These are phyloP conservation scores for Leptographium flavum DNA, from an alignment of 2,329 filamentous ascomycete genomes.

Conservation along the genomic window DNA sequence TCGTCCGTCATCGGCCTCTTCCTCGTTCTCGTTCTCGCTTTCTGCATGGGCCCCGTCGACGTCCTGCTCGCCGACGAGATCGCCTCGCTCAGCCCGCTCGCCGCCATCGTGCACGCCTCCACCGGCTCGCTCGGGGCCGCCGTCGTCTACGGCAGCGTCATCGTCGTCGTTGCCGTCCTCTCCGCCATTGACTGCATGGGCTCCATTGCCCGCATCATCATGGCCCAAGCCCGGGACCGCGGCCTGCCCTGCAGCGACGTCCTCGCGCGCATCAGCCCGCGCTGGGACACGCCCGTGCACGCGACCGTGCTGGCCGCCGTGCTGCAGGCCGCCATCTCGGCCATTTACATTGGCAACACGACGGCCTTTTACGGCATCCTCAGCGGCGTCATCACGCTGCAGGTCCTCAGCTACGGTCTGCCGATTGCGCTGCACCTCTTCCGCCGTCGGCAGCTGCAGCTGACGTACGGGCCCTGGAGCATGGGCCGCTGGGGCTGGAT, in stretches of 20 bases:
- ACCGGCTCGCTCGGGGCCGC: conserved; percentile 1
- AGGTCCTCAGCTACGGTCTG: conserved; percentile 1
- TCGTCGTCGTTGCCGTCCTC: background rate
- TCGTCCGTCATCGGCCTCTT: conserved; percentile 1
- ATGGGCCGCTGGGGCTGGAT: conserved; percentile 1
- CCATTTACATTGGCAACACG: conserved; percentile 4
- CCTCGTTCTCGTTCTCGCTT: background rate
- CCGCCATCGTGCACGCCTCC: conserved; percentile 2
- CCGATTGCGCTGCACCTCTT: conserved; percentile 1
- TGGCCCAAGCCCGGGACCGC: conserved; percentile 2
- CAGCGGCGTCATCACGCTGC: conserved; percentile 1
- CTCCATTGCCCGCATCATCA: conserved; percentile 3
- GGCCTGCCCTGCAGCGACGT: background rate
- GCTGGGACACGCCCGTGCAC: background rate
- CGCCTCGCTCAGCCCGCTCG: conserved; percentile 1
- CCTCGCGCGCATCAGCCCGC: background rate
- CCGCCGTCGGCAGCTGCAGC: background rate
- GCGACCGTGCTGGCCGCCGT: background rate
- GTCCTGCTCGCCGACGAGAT: background rate
- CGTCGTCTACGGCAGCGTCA: conserved; percentile 1
- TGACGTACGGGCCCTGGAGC: conserved; percentile 1
- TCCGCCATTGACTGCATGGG: conserved; percentile 2
- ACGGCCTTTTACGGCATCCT: conserved; percentile 4
- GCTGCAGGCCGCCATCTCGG: conserved; percentile 1
- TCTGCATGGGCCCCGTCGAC: conserved; percentile 1